Evolutionary conservation across 108 stramenopile species (phyloP).

Genomic region (Cyclotella baltica): DNA sequence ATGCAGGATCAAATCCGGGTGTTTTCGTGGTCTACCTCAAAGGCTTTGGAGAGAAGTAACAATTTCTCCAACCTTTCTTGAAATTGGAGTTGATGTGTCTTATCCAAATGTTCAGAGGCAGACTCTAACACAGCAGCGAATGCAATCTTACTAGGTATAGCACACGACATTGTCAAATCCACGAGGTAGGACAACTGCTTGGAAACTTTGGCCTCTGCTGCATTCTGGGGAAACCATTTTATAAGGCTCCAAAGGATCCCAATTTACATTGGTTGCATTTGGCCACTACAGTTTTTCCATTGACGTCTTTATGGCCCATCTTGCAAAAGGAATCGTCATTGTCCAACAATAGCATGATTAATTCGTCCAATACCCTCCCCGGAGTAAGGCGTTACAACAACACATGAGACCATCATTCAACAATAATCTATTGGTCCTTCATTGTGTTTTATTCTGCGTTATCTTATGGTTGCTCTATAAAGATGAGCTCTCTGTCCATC

Average conservation of each 20-base stretch:
- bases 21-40: conserved; percentile 16
- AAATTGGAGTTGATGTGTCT: not conserved
- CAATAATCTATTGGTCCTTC: too few species aligned
- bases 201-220: not conserved
- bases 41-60: not conserved
- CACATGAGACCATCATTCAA: conserved; percentile 3
- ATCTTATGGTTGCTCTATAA: too few species aligned
- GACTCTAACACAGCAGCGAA: conserved; percentile 32
- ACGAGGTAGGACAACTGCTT: not conserved
- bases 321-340: not conserved
- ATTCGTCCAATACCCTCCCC: not conserved
- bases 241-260: conserved; percentile 5
- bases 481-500: too few species aligned
- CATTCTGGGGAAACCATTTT: conserved; percentile 16
- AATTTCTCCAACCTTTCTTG: conserved; percentile 4
- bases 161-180: conserved; percentile 6
- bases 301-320: not conserved
- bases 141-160: conserved; percentile 27
- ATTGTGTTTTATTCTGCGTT: too few species aligned
- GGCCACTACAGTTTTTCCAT: not conserved
- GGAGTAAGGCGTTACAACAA: conserved; percentile 19
- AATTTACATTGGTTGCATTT: not conserved
- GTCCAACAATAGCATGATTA: conserved; percentile 14
- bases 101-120: not conserved
- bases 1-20: conserved; percentile 7